Conservation (phyloP, 2,329 filamentous ascomycete species). For the Trichoderma oligosporum region DNA sequence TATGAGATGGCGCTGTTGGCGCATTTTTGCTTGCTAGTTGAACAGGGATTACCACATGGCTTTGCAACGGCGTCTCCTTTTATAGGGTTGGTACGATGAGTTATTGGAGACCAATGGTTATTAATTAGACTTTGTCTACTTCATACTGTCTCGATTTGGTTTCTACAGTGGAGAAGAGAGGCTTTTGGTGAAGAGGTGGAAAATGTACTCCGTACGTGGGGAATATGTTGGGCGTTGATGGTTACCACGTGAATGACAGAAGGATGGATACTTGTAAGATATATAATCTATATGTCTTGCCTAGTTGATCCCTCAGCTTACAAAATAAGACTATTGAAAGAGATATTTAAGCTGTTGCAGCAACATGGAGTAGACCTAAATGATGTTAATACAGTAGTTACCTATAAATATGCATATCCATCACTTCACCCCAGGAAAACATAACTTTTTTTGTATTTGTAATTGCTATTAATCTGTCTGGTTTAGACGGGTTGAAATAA, state of each 20-base stretch:
- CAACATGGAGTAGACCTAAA: no score
- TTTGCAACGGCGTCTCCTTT: neutral
- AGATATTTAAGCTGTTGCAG: no score
- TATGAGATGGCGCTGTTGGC: neutral
- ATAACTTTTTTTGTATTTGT: no score
- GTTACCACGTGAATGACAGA: neutral
- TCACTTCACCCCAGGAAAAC: no score
- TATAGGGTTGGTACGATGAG: neutral
- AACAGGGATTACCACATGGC: constrained; percentile 2
- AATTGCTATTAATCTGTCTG: no score
- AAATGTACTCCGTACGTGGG: neutral
- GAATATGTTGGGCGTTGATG: neutral
- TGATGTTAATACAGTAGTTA: no score
- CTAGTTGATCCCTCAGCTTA: no score
- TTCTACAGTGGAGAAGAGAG: neutral
- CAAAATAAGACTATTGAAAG: neutral
- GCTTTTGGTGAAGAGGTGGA: neutral
- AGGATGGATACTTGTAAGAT: neutral
- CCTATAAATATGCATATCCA: no score
- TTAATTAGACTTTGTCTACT: neutral
- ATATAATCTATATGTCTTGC: no score
- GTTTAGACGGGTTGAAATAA: no score
- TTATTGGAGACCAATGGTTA: neutral
- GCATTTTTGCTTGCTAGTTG: neutral
- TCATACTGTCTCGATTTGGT: neutral